Evolutionary conservation across 108 stramenopile genomes (phyloP), one percentile per base, ranked within the genome.

Genomic region (Cyclotella choctawhatcheeana): DNA sequence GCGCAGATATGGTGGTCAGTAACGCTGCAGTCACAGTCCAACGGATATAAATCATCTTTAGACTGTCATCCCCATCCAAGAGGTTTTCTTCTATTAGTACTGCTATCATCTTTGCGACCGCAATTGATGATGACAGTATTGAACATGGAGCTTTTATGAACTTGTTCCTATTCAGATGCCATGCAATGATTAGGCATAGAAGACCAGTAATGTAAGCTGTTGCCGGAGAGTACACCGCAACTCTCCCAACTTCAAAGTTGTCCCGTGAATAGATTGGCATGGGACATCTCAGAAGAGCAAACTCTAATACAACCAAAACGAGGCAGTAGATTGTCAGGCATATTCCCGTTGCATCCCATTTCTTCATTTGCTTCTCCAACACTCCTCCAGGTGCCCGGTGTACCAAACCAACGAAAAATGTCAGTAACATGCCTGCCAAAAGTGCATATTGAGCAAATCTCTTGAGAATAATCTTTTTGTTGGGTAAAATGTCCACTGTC

Each of bases 351-450:
- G 82, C 59, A 71, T 93, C 92, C 30, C 84, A 69, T 37, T 80
- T 73, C 50, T 84, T 83, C 70, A 93, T 55, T 5, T 82, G 35
- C 18, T 63, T 37, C 25, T 74, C 62, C 6, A 84, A 84, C 6
- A 75, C 35, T 13, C 89, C 89, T 58, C 89, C 92, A 16, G 80
- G 44, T 12, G 92, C 76, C 21, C 92, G 85, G 18, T 82, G 66
- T 0, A 83, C 84, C 21, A 93, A 71, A 20, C 92, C 92, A 24
- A 78, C 74, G 30, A 90, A 79, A 22, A 86, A 50, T 10, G 80
- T 77, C 53, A 89, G 69, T 33, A 84, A 53, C 14, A 85, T 44
- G 12, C 85, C 81, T 1, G 79, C 56, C 10, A 58, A 58, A 25
- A 90, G 79, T 40, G 77, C 76, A 22, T 71, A 18, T 61, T 71